Evolutionary conservation across 106 monocot species (phyloP).

Genomic region (Hemerocallis citrina): DNA sequence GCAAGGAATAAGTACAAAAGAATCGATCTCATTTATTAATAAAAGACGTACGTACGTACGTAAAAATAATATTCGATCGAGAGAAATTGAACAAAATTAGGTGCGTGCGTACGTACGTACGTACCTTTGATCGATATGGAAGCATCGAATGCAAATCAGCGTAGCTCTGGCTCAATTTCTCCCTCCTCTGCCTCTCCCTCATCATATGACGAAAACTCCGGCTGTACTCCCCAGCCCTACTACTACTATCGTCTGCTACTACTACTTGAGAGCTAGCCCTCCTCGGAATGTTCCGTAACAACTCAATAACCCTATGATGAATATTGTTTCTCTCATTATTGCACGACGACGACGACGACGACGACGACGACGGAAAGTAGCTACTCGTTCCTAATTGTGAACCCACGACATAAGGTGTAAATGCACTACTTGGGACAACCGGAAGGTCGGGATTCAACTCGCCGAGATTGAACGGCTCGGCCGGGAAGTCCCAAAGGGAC

Average conservation of each 20-base stretch:
- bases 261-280: too few relatives aligned
- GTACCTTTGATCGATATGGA: slow-evolving; percentile 48
- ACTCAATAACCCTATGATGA: slow-evolving; percentile 24
- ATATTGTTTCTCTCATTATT: slow-evolving; percentile 17
- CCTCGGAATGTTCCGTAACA: slow-evolving; percentile 11
- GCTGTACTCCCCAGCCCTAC: slow-evolving; percentile 12
- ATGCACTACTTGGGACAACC: too few relatives aligned
- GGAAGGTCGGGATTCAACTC: background rate
- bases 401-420: slow-evolving; percentile 12
- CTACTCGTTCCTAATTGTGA: background rate
- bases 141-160: slow-evolving; percentile 59
- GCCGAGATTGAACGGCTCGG: background rate
- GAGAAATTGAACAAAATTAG: background rate
- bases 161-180: slow-evolving; percentile 87
- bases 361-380: background rate
- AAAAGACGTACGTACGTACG: too few relatives aligned
- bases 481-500: slow-evolving; percentile 6
- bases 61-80: background rate
- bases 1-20: background rate
- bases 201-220: slow-evolving; percentile 83
- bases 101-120: background rate
- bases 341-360: background rate
- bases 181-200: slow-evolving; percentile 74
- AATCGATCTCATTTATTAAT: too few relatives aligned
- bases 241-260: background rate